phyloP scores from a whole-genome alignment of 2,329 filamentous ascomycete genomes.

The Herpotrichia juniperi region DNA sequence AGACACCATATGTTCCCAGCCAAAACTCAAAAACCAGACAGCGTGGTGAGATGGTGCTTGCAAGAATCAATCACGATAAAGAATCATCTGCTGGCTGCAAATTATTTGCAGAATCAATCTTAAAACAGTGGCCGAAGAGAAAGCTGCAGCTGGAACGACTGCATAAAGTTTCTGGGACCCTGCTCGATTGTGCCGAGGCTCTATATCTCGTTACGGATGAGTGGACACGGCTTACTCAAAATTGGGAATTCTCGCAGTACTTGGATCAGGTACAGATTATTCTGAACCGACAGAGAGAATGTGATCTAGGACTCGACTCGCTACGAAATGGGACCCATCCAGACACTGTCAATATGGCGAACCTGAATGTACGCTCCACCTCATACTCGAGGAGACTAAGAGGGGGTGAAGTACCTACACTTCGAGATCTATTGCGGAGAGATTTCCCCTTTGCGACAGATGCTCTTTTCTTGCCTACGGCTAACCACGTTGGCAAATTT shows the following conservation, averaged over 20 bases:
- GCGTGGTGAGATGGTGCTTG: slow-evolving; percentile 37
- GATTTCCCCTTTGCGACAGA: background rate
- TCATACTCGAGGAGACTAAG: background rate
- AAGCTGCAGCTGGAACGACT: slow-evolving; percentile 41
- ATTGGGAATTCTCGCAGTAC: slow-evolving; percentile 54
- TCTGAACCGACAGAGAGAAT: slow-evolving; percentile 9
- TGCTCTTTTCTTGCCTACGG: no score
- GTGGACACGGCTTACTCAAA: slow-evolving; percentile 58
- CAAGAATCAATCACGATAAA: slow-evolving; percentile 25
- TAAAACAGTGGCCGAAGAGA: slow-evolving; percentile 43
- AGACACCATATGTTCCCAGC: slow-evolving; percentile 9
- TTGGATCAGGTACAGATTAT: slow-evolving; percentile 52
- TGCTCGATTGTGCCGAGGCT: slow-evolving; percentile 48
- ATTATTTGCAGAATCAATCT: slow-evolving; percentile 49
- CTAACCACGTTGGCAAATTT: no score
- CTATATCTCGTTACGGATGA: slow-evolving; percentile 50
- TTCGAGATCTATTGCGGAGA: slow-evolving; percentile 1
- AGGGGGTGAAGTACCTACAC: slow-evolving; percentile 3
- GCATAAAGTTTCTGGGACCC: slow-evolving; percentile 19
- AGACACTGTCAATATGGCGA: no score
- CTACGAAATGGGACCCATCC: no score
- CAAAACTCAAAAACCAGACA: slow-evolving; percentile 14
- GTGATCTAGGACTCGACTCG: no score
- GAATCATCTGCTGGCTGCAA: slow-evolving; percentile 38
- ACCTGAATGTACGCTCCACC: background rate